Evolutionary conservation across 768 basidiomycete species (phyloP).

Genomic region (Tricholoma bakamatsutake): DNA sequence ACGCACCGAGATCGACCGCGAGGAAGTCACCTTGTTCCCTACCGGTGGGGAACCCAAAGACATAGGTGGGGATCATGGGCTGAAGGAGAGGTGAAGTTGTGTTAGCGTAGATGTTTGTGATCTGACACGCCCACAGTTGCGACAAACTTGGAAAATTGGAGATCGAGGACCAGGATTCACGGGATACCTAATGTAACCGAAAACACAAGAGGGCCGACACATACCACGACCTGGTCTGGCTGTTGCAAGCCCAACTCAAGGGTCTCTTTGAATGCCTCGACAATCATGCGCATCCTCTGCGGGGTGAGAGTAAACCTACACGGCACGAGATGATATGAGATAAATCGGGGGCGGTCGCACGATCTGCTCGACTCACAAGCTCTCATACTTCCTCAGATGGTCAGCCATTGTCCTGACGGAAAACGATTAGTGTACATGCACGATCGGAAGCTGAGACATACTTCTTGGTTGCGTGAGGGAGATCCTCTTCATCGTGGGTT

Average conservation of each 20-base stretch:
- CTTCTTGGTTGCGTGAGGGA: constrained; percentile 94
- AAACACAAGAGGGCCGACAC: constrained; percentile 25
- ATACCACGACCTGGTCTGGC: constrained; percentile 79
- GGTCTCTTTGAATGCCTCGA: constrained; percentile 91
- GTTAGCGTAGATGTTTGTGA: not conserved
- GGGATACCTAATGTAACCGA: not conserved
- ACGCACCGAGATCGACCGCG: constrained; percentile 81
- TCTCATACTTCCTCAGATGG: constrained; percentile 88
- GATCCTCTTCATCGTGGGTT: constrained; percentile 80
- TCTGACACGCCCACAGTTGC: not conserved
- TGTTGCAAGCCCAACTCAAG: constrained; percentile 84
- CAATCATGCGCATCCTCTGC: constrained; percentile 94
- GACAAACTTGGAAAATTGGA: not conserved
- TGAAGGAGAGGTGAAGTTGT: constrained; percentile 23
- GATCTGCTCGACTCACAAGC: constrained; percentile 49
- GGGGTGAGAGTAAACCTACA: constrained; percentile 79
- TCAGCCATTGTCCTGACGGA: constrained; percentile 80
- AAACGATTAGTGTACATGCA: constrained; percentile 10
- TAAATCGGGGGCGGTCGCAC: constrained; percentile 2
- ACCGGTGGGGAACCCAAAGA: constrained; percentile 93
- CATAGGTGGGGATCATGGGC: constrained; percentile 97
- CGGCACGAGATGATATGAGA: not conserved
- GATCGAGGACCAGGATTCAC: not conserved
- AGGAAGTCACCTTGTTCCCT: constrained; percentile 86
- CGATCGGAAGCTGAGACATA: constrained; percentile 21